phyloP scores from a whole-genome alignment of 225 moss, liverwort and hornwort species.

The Asterella californica region DNA sequence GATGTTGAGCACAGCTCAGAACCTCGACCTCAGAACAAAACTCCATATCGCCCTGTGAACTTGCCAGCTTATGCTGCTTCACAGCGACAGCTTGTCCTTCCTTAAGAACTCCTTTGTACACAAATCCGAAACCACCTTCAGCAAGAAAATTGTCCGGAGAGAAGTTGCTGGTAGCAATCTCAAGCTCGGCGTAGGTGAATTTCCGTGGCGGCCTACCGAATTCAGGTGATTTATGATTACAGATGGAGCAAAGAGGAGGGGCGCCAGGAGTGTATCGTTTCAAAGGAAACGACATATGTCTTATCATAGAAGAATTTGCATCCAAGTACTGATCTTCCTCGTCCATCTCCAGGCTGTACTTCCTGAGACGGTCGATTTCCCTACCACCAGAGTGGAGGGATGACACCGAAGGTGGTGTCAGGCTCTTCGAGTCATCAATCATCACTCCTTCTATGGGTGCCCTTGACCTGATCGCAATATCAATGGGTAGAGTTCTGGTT shows the following conservation, averaged over 20 bases:
- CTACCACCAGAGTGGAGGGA: not conserved
- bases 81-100: slow-evolving; percentile 62
- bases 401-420: not conserved
- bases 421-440: not conserved
- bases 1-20: slow-evolving; percentile 65
- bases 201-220: slow-evolving; percentile 46
- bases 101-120: slow-evolving; percentile 54
- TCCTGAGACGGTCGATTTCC: not conserved
- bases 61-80: slow-evolving; percentile 63
- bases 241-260: slow-evolving; percentile 54
- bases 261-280: slow-evolving; percentile 24
- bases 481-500: not conserved
- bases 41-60: slow-evolving; percentile 61
- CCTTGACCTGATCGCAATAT: not conserved
- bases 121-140: slow-evolving; percentile 63
- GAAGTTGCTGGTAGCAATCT: slow-evolving; percentile 52
- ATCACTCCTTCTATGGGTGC: not conserved
- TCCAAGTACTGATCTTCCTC: not conserved
- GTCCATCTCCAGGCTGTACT: not conserved
- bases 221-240: slow-evolving; percentile 57
- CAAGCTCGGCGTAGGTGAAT: slow-evolving; percentile 50
- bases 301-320: slow-evolving; percentile 1
- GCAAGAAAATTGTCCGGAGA: slow-evolving; percentile 56
- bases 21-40: slow-evolving; percentile 67
- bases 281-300: not conserved